These are phyloP conservation scores for Mucor sp. DNA, from an alignment of 371 early-diverging fungal genomes.

Conservation along the genomic window DNA sequence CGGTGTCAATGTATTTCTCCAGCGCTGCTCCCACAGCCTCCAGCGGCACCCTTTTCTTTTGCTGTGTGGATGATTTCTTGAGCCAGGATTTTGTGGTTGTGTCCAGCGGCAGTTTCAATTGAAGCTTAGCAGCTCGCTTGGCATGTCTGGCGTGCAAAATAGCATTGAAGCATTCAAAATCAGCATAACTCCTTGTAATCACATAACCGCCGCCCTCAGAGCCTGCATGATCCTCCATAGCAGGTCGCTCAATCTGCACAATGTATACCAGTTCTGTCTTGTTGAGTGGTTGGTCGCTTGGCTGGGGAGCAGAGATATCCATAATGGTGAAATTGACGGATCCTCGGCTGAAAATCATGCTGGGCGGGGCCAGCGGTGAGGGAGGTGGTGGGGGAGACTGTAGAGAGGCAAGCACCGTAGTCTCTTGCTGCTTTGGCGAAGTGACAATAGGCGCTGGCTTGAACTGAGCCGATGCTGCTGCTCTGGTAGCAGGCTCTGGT, in stretches of 20 bases:
- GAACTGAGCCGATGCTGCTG: not conserved
- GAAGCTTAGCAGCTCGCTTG: conserved; percentile 25
- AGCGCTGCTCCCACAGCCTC: conserved; percentile 26
- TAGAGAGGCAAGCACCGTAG: conserved; percentile 3
- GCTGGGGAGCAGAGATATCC: conserved; percentile 39
- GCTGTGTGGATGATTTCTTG: conserved; percentile 16
- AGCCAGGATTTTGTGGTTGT: conserved; percentile 34
- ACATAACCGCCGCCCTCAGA: conserved; percentile 57
- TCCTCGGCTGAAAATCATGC: conserved; percentile 30
- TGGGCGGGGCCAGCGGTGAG: not conserved
- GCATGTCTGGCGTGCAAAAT: conserved; percentile 37
- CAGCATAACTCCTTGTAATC: conserved; percentile 45
- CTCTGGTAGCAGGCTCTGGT: conserved; percentile 8
- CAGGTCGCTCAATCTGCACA: conserved; percentile 51
- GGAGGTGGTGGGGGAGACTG: conserved; percentile 10
- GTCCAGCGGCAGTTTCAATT: conserved; percentile 40
- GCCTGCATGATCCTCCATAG: conserved; percentile 27
- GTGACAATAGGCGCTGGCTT: conserved; percentile 1
- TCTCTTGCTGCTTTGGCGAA: not conserved
- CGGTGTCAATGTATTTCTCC: conserved; percentile 36
- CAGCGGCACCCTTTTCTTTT: conserved; percentile 7
- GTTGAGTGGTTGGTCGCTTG: conserved; percentile 7
- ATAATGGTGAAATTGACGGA: conserved; percentile 49
- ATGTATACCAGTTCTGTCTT: conserved; percentile 38
- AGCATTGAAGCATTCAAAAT: conserved; percentile 48